Evolutionary conservation across 805 yeast genomes (phyloP).

Genomic region (Saccharomycopsis vini): DNA sequence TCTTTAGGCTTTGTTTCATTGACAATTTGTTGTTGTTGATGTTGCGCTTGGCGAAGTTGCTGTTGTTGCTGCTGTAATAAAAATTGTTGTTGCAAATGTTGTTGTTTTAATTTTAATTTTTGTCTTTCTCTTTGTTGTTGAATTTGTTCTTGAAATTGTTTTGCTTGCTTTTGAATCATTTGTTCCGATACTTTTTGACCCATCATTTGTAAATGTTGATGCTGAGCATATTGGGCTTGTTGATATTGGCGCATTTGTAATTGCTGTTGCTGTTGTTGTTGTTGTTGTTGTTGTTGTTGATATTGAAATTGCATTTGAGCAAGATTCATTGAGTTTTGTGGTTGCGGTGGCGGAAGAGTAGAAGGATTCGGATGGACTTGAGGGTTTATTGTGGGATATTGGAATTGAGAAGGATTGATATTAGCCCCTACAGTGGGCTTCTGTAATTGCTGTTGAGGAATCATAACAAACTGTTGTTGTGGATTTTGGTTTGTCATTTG

Average conservation of each 20-base stretch:
- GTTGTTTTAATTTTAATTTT: too few relatives aligned
- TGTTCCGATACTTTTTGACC: not conserved
- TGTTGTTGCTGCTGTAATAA: too few relatives aligned
- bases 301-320: slow-evolving; percentile 5
- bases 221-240: too few relatives aligned
- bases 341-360: not conserved
- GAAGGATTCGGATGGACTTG: too few relatives aligned
- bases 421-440: not conserved
- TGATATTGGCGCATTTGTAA: slow-evolving; percentile 7
- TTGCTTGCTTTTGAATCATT: not conserved
- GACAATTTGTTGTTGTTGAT: too few relatives aligned
- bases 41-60: too few relatives aligned
- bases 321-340: not conserved
- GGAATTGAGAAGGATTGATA: too few relatives aligned
- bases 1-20: too few relatives aligned
- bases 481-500: slow-evolving; percentile 16
- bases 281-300: slow-evolving; percentile 15
- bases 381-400: not conserved
- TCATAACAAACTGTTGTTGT: slow-evolving; percentile 16
- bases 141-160: slow-evolving; percentile 10
- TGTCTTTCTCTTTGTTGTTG: slow-evolving; percentile 18
- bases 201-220: not conserved
- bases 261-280: slow-evolving; percentile 9
- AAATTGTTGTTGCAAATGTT: too few relatives aligned
- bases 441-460: slow-evolving; percentile 7